Conservation (phyloP, 352 stramenopile genomes). For the Achlya hypogyna region DNA sequence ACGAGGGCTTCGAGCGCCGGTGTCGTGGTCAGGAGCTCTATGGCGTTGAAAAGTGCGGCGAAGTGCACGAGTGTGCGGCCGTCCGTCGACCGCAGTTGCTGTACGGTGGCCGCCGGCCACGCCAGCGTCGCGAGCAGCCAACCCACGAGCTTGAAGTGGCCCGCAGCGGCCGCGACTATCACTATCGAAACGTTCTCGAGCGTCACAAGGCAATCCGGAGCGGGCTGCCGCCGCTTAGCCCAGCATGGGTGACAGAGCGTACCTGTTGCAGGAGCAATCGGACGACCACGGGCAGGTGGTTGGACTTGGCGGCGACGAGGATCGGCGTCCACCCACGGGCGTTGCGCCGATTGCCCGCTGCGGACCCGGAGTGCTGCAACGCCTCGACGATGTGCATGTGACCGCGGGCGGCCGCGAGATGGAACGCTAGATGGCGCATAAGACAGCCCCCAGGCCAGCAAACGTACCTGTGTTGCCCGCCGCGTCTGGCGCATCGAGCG, state of each 20-base stretch:
- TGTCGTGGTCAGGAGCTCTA: neutral
- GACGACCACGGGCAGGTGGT: constrained; percentile 12
- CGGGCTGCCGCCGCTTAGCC: neutral
- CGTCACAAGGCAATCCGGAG: neutral
- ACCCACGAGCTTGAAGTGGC: constrained; percentile 6
- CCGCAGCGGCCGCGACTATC: constrained; percentile 6
- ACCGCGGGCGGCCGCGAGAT: constrained; percentile 6
- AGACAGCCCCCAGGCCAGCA: neutral
- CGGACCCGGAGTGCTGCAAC: neutral
- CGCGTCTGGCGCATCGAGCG: neutral
- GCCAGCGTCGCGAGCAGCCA: constrained; percentile 14
- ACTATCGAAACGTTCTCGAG: neutral
- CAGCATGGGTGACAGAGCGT: neutral
- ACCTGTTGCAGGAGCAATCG: constrained; percentile 14
- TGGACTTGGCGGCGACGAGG: constrained; percentile 9
- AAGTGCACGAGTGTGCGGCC: constrained; percentile 7
- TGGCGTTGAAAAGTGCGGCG: constrained; percentile 8
- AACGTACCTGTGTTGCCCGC: neutral
- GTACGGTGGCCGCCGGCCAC: neutral
- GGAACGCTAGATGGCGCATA: neutral
- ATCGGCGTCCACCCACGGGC: neutral
- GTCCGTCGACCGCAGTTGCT: constrained; percentile 1
- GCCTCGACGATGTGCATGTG: constrained; percentile 11
- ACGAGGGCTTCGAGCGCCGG: neutral
- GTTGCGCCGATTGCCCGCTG: neutral